phyloP scores from a whole-genome alignment of 805 yeast genomes.

The Saccharomyces eubayanus region DNA sequence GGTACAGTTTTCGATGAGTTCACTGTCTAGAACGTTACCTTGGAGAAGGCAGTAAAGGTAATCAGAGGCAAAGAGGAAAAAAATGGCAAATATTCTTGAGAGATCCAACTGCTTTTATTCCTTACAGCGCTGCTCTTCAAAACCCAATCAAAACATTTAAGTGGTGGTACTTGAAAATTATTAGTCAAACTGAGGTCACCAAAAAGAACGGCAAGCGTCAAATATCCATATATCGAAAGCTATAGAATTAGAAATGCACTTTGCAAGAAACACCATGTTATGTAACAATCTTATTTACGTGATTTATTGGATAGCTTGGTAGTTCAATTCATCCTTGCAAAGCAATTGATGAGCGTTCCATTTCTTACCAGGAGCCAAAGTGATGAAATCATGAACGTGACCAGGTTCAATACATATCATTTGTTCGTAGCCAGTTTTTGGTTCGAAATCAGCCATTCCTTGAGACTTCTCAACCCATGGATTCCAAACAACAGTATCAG shows the following conservation, averaged over 20 bases:
- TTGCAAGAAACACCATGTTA: not conserved
- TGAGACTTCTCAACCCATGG: slow-evolving; percentile 86
- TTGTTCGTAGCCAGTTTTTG: slow-evolving; percentile 69
- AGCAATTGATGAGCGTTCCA: slow-evolving; percentile 68
- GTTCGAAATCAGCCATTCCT: slow-evolving; percentile 82
- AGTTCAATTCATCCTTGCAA: slow-evolving; percentile 50
- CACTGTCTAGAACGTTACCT: too few relatives aligned
- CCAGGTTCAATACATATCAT: slow-evolving; percentile 98
- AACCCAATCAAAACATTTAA: too few relatives aligned
- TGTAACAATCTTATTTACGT: not conserved
- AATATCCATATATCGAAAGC: not conserved
- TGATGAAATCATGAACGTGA: slow-evolving; percentile 59
- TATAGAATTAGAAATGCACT: not conserved
- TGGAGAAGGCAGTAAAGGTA: too few relatives aligned
- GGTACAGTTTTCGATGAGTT: too few relatives aligned
- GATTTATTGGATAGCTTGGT: slow-evolving; percentile 40
- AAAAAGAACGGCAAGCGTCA: not conserved
- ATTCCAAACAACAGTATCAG: slow-evolving; percentile 87
- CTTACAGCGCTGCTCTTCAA: too few relatives aligned
- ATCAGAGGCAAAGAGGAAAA: too few relatives aligned
- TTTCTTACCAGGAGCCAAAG: slow-evolving; percentile 57
- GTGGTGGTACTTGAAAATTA: too few relatives aligned
- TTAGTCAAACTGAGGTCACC: too few relatives aligned
- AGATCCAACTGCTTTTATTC: too few relatives aligned
- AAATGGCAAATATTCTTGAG: too few relatives aligned